Conservation (phyloP, 345 rosid genomes). For the Pistacia integerrima region DNA sequence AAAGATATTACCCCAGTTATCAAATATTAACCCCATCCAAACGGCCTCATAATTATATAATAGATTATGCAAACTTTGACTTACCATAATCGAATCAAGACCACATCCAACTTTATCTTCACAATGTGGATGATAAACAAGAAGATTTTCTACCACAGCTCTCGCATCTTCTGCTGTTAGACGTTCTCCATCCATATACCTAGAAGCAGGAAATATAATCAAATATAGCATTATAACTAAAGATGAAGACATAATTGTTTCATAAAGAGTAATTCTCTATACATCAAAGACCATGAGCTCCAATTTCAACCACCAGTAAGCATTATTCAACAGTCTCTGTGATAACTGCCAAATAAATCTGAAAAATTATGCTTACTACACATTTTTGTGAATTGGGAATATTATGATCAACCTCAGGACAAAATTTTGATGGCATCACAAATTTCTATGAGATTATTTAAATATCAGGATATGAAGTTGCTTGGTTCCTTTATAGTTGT, state of each 20-base stretch:
- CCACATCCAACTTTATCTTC: slow-evolving; percentile 89
- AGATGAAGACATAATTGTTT: neutral
- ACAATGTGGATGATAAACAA: slow-evolving; percentile 67
- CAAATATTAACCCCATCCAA: no score
- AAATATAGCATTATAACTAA: neutral
- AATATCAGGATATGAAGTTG: neutral
- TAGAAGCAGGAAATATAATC: slow-evolving; percentile 28
- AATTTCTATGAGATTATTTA: neutral
- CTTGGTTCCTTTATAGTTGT: neutral
- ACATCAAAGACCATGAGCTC: neutral
- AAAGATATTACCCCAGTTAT: no score
- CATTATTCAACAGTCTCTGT: neutral
- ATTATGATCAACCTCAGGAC: no score
- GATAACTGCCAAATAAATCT: neutral
- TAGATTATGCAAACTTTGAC: slow-evolving; percentile 8
- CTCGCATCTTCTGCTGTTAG: slow-evolving; percentile 66
- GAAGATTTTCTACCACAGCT: slow-evolving; percentile 65
- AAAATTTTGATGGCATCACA: neutral
- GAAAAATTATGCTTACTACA: neutral
- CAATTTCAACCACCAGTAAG: neutral
- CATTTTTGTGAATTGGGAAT: neutral
- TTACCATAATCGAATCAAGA: slow-evolving; percentile 74
- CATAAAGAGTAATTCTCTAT: neutral
- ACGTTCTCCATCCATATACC: slow-evolving; percentile 74
- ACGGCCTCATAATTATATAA: neutral